Conservation (phyloP, 1,139 yeast genomes). For the Geotrichum candidum region DNA sequence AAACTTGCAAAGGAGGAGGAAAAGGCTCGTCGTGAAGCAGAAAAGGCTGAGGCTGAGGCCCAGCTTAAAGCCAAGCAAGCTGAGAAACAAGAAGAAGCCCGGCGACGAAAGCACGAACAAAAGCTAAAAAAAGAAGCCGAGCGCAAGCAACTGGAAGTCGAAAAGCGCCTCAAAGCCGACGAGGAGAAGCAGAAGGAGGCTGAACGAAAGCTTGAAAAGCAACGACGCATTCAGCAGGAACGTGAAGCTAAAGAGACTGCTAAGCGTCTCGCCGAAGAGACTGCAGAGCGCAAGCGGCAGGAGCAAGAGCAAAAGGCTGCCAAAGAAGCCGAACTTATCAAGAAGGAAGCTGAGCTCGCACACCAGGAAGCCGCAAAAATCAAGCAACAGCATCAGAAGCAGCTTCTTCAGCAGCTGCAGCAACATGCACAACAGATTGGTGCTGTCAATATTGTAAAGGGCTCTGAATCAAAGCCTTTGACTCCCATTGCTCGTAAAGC, state of each 20-base stretch:
- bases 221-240: conserved; percentile 15
- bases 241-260: conserved; percentile 17
- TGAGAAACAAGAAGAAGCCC: conserved; percentile 51
- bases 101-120: conserved; percentile 47
- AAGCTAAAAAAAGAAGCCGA: conserved; percentile 45
- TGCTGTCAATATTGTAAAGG: conserved; percentile 10
- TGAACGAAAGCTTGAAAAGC: conserved; percentile 21
- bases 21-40: conserved; percentile 53
- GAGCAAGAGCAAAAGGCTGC: conserved; percentile 11
- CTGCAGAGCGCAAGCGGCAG: conserved; percentile 13
- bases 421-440: conserved; percentile 19
- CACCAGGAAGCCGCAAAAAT: conserved; percentile 13
- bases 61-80: conserved; percentile 42
- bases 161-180: conserved; percentile 31
- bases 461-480: conserved; percentile 8
- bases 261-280: conserved; percentile 13
- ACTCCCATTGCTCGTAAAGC: conserved; percentile 6
- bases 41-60: conserved; percentile 46
- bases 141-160: conserved; percentile 33
- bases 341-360: conserved; percentile 10
- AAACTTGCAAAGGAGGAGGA: conserved; percentile 76
- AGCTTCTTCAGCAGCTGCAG: conserved; percentile 20
- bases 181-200: conserved; percentile 42
- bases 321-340: conserved; percentile 8
- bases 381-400: conserved; percentile 22